A percentile compares a stretch with the other conserved stretches of the same genome.
phyloP scores from a whole-genome alignment of 805 yeast genomes.

The Candida sphagnicola region DNA sequence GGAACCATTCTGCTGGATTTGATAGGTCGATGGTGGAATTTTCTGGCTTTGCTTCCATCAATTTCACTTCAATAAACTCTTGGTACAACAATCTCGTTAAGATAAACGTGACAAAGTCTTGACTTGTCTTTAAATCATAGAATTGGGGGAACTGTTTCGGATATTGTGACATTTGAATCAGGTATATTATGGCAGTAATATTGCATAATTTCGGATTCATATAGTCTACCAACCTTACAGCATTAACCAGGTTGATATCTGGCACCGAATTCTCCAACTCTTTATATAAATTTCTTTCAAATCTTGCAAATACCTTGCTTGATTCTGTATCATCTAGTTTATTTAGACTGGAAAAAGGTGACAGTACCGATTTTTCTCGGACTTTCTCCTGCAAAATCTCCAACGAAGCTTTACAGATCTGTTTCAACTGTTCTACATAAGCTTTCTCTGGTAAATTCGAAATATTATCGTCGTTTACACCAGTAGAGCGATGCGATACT shows the following conservation, averaged over 20 bases:
- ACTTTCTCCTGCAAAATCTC: not conserved
- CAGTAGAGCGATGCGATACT: not conserved
- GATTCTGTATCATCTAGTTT: constrained; percentile 1
- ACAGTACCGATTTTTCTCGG: constrained; percentile 1
- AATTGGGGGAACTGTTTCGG: constrained; percentile 18
- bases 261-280: not conserved
- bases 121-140: constrained; percentile 13
- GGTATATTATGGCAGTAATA: constrained; percentile 15
- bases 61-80: constrained; percentile 13
- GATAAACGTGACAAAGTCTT: constrained; percentile 18
- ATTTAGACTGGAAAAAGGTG: constrained; percentile 7
- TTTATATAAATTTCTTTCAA: constrained; percentile 3
- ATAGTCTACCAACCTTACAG: constrained; percentile 11
- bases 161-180: constrained; percentile 12
- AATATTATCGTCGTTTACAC: no score
- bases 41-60: constrained; percentile 8
- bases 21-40: constrained; percentile 21
- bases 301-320: not conserved
- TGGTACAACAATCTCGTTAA: constrained; percentile 22
- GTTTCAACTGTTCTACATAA: not conserved
- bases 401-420: not conserved
- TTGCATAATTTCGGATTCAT: constrained; percentile 25
- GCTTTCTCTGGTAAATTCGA: no score
- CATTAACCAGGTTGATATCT: constrained; percentile 3
- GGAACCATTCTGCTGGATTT: constrained; percentile 62